Evolutionary conservation across 1,139 yeast species (phyloP).

Genomic region (Debaryomycetaceae sp.): DNA sequence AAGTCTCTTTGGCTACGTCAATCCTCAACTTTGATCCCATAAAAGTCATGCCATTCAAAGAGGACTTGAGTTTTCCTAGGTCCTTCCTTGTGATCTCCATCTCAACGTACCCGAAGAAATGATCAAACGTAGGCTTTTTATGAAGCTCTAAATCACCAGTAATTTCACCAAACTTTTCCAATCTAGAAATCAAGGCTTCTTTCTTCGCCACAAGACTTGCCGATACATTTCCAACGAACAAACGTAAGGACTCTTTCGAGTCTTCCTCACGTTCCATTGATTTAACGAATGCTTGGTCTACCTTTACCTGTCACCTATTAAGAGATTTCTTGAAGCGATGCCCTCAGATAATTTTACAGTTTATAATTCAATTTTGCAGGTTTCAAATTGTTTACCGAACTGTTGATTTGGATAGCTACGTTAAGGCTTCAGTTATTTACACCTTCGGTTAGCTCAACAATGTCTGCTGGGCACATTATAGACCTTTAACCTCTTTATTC

Average conservation of each 20-base stretch:
- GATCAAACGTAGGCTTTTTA: constrained; percentile 46
- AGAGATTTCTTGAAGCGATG: neutral
- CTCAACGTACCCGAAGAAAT: constrained; percentile 65
- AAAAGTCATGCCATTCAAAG: constrained; percentile 67
- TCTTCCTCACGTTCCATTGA: constrained; percentile 1
- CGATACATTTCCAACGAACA: constrained; percentile 73
- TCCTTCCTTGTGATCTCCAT: constrained; percentile 47
- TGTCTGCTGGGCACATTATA: too few relatives aligned
- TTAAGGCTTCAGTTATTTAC: too few relatives aligned
- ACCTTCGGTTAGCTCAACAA: too few relatives aligned
- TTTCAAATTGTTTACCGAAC: too few relatives aligned
- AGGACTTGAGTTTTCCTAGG: constrained; percentile 45
- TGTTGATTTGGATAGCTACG: too few relatives aligned
- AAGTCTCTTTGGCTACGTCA: constrained; percentile 40
- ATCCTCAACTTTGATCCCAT: constrained; percentile 69
- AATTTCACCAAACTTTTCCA: constrained; percentile 50
- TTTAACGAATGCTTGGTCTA: neutral
- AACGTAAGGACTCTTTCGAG: constrained; percentile 25
- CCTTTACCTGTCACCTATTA: neutral
- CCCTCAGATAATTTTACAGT: neutral
- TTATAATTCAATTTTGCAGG: too few relatives aligned
- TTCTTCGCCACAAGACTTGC: constrained; percentile 43
- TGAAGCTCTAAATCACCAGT: constrained; percentile 43
- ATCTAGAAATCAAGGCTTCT: constrained; percentile 41
- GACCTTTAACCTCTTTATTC: too few relatives aligned